Percentiles rank a stretch among this genome's conserved stretches.
Conservation (phyloP, 768 basidiomycete genomes). For the Lactifluus pinguis region DNA sequence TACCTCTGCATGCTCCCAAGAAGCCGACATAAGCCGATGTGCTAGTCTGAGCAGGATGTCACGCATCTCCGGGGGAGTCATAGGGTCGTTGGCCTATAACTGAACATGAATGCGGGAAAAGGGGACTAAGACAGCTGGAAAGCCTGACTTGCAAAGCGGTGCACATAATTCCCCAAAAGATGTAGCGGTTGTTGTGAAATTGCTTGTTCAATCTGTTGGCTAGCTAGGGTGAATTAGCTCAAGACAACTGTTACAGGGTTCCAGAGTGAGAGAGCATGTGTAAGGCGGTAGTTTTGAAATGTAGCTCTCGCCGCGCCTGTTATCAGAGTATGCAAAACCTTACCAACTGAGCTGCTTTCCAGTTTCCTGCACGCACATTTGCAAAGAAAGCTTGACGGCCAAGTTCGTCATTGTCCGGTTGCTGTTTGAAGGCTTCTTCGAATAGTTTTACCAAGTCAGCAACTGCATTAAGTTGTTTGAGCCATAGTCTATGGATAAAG, state of each 20-base stretch:
- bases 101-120: background rate
- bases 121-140: background rate
- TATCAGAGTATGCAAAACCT: conserved; percentile 7
- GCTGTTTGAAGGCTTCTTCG: conserved; percentile 76
- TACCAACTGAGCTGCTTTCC: conserved; percentile 84
- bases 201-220: conserved; percentile 77
- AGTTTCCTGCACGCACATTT: conserved; percentile 67
- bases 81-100: conserved; percentile 58
- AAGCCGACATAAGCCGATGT: conserved; percentile 58
- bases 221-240: conserved; percentile 36
- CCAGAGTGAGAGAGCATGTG: background rate
- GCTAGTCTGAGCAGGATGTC: conserved; percentile 68
- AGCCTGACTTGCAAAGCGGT: conserved; percentile 62
- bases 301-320: background rate
- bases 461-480: conserved; percentile 31
- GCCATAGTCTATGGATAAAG: background rate
- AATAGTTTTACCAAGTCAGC: conserved; percentile 78
- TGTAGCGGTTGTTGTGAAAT: conserved; percentile 71
- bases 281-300: background rate
- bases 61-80: conserved; percentile 54
- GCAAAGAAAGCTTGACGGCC: conserved; percentile 81
- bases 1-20: conserved; percentile 52
- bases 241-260: background rate
- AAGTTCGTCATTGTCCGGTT: conserved; percentile 74
- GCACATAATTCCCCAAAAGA: conserved; percentile 79